phyloP scores from a whole-genome alignment of 257 asterid species.

The Verbascum thapsus region DNA sequence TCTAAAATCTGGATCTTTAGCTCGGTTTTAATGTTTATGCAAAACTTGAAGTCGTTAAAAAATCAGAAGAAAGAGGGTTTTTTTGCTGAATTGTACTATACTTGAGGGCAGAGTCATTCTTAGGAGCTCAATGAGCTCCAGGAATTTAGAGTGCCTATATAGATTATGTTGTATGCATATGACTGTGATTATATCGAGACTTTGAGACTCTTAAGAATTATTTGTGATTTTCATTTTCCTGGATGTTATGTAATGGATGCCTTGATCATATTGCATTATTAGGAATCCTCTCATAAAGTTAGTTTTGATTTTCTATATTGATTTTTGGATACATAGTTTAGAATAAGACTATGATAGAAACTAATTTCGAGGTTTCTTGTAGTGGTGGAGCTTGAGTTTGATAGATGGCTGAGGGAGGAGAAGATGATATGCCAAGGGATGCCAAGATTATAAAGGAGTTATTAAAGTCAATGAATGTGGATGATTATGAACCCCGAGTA shows the following conservation, averaged over 20 bases:
- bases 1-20: constrained; percentile 9
- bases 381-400: constrained; percentile 15
- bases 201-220: no score
- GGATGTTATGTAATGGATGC: background rate
- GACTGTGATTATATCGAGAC: no score
- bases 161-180: no score
- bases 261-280: background rate
- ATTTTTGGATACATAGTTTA: background rate
- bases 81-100: no score
- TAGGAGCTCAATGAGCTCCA: no score
- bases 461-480: constrained; percentile 87
- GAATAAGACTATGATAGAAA: background rate
- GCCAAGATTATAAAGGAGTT: constrained; percentile 81
- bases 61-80: background rate
- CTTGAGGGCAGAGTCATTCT: no score
- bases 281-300: background rate
- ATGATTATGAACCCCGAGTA: constrained; percentile 85
- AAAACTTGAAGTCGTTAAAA: background rate
- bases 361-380: constrained; percentile 16
- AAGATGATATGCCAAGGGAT: constrained; percentile 79
- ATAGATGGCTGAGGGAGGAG: constrained; percentile 72
- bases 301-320: background rate
- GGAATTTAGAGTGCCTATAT: no score
- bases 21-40: background rate
- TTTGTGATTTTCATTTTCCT: background rate